phyloP scores from a whole-genome alignment of 768 basidiomycete species.

The Hygrophorus pudorinus region DNA sequence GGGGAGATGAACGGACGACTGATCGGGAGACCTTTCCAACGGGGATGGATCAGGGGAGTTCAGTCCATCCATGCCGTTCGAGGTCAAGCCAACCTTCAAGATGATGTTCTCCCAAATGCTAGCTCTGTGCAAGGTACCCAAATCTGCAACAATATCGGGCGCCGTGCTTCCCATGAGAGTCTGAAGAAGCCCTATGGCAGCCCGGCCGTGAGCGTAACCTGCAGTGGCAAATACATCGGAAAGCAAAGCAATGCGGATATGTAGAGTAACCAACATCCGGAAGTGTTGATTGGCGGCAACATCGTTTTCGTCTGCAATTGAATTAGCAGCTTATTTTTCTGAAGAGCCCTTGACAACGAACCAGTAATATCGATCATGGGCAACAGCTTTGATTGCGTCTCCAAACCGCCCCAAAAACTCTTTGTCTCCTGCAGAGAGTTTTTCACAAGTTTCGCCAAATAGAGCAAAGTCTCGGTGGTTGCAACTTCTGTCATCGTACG shows the following conservation, averaged over 20 bases:
- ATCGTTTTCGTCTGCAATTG: slow-evolving; percentile 32
- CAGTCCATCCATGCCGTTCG: slow-evolving; percentile 43
- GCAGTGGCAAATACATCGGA: slow-evolving; percentile 83
- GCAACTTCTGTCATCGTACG: slow-evolving; percentile 83
- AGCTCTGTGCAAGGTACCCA: slow-evolving; percentile 75
- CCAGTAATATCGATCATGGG: slow-evolving; percentile 47
- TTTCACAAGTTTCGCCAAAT: slow-evolving; percentile 62
- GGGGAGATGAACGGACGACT: slow-evolving; percentile 30
- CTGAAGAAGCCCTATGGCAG: slow-evolving; percentile 64
- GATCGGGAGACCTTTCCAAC: slow-evolving; percentile 37
- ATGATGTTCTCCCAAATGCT: slow-evolving; percentile 83
- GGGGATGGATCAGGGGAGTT: slow-evolving; percentile 35
- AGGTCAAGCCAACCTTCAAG: slow-evolving; percentile 49
- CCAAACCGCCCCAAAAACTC: slow-evolving; percentile 54
- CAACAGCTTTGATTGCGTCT: slow-evolving; percentile 52
- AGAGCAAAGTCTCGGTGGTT: slow-evolving; percentile 62
- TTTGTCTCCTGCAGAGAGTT: slow-evolving; percentile 59
- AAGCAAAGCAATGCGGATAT: slow-evolving; percentile 73
- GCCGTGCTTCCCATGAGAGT: slow-evolving; percentile 58
- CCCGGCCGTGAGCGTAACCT: slow-evolving; percentile 72
- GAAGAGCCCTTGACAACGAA: slow-evolving; percentile 15
- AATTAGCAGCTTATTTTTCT: neutral
- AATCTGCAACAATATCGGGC: slow-evolving; percentile 52
- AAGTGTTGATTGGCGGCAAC: slow-evolving; percentile 52
- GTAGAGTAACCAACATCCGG: slow-evolving; percentile 61